phyloP scores from a whole-genome alignment of 805 yeast species.

The Debaryomyces castellii region DNA sequence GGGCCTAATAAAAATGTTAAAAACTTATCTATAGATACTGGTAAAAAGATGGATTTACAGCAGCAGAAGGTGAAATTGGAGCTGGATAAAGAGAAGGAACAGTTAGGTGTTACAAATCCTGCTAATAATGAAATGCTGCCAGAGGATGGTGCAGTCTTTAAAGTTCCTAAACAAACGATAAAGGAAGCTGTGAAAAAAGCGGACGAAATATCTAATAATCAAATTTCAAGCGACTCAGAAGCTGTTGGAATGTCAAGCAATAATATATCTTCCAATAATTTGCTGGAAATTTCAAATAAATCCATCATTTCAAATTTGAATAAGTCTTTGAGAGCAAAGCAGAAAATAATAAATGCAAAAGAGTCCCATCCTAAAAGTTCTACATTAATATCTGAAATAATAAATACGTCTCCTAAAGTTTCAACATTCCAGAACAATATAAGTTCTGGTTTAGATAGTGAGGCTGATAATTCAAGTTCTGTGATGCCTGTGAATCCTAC shows the following conservation, averaged over 20 bases:
- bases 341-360: constrained; percentile 34
- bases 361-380: constrained; percentile 38
- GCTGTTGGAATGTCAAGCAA: constrained; percentile 3
- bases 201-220: not conserved
- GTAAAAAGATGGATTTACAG: not conserved
- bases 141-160: not conserved
- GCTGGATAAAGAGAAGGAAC: no score
- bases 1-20: constrained; percentile 8
- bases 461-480: constrained; percentile 4
- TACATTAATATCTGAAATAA: constrained; percentile 33
- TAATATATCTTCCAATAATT: not conserved
- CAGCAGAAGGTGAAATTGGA: no score
- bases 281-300: constrained; percentile 15
- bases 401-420: constrained; percentile 34
- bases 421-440: constrained; percentile 15
- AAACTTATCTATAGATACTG: constrained; percentile 6
- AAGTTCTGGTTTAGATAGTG: constrained; percentile 5
- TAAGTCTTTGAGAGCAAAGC: constrained; percentile 44
- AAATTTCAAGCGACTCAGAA: not conserved
- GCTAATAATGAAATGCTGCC: not conserved
- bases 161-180: not conserved
- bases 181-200: not conserved
- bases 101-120: not conserved
- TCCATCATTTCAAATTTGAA: constrained; percentile 39
- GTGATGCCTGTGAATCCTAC: not conserved